Conservation (phyloP, 2,329 filamentous ascomycete genomes). For the Paecilomyces sp. region DNA sequence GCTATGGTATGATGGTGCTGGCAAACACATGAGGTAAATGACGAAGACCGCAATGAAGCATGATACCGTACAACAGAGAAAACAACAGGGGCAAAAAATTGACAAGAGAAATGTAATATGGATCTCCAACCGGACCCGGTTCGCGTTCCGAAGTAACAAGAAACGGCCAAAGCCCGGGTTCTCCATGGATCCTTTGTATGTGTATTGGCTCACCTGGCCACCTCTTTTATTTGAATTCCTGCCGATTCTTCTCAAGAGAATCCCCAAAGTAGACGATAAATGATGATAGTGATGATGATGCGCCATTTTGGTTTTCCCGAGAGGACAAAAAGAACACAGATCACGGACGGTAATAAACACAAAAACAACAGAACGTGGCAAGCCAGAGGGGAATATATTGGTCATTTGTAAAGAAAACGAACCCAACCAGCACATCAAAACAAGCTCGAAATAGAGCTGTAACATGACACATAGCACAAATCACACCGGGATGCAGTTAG, state of each 20-base stretch:
- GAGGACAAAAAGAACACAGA: neutral
- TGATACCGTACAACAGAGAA: slow-evolving; percentile 2
- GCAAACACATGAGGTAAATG: slow-evolving; percentile 11
- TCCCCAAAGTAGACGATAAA: neutral
- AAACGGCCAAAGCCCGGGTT: neutral
- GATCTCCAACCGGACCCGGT: neutral
- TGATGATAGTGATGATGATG: neutral
- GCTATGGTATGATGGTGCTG: slow-evolving; percentile 15
- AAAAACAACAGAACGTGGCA: neutral
- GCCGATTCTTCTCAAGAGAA: neutral
- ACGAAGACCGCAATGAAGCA: slow-evolving; percentile 5
- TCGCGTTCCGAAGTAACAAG: neutral
- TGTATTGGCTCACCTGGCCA: neutral
- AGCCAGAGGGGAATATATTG: neutral
- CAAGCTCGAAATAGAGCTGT: neutral
- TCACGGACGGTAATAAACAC: neutral
- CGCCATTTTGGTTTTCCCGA: neutral
- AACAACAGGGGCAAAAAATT: neutral
- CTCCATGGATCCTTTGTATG: neutral
- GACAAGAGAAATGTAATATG: neutral
- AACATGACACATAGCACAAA: neutral
- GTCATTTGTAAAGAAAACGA: neutral
- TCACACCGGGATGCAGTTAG: neutral
- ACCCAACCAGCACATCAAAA: neutral
- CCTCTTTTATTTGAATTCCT: neutral